A percentile compares a stretch with the other conserved stretches of the same genome.
These are phyloP conservation scores for Patellaria atrata DNA, from an alignment of 495 filamentous ascomycete species.

Conservation along the genomic window DNA sequence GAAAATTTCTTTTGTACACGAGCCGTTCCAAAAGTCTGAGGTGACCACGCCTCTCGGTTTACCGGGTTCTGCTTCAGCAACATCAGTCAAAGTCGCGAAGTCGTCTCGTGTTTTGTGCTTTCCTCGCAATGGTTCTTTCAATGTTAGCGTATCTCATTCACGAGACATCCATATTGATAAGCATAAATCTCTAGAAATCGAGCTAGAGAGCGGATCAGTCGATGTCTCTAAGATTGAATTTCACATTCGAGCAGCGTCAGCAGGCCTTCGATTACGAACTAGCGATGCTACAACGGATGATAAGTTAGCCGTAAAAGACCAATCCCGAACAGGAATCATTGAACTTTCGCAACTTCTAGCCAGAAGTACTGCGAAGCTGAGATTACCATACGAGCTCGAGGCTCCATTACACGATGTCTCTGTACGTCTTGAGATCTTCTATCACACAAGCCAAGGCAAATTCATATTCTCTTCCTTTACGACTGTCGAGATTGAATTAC, in stretches of 20 bases:
- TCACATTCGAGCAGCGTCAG: constrained; percentile 65
- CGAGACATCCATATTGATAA: constrained; percentile 59
- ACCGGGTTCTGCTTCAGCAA: constrained; percentile 25
- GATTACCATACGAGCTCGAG: constrained; percentile 77
- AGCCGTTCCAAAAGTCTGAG: constrained; percentile 28
- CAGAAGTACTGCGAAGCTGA: constrained; percentile 38
- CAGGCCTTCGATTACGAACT: constrained; percentile 71
- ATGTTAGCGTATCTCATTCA: constrained; percentile 35
- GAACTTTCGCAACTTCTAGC: constrained; percentile 40
- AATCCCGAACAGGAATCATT: constrained; percentile 52
- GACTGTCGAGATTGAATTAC: constrained; percentile 53
- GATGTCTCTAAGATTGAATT: constrained; percentile 52
- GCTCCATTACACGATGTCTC: constrained; percentile 56
- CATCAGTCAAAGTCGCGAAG: constrained; percentile 30
- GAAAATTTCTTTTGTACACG: constrained; percentile 57
- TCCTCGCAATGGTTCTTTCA: constrained; percentile 33
- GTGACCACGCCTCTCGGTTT: constrained; percentile 17
- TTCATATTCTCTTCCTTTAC: constrained; percentile 56
- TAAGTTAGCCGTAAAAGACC: constrained; percentile 38
- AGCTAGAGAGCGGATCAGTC: constrained; percentile 64
- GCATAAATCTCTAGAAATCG: constrained; percentile 59
- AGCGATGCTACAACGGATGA: constrained; percentile 48
- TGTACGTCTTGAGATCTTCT: constrained; percentile 62
- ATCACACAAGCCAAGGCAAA: constrained; percentile 55
- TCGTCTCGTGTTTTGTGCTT: constrained; percentile 36